A percentile compares a stretch with the other conserved stretches of the same genome.
phyloP scores from a whole-genome alignment of 2,329 filamentous ascomycete species.

The Xylariaceae sp. region DNA sequence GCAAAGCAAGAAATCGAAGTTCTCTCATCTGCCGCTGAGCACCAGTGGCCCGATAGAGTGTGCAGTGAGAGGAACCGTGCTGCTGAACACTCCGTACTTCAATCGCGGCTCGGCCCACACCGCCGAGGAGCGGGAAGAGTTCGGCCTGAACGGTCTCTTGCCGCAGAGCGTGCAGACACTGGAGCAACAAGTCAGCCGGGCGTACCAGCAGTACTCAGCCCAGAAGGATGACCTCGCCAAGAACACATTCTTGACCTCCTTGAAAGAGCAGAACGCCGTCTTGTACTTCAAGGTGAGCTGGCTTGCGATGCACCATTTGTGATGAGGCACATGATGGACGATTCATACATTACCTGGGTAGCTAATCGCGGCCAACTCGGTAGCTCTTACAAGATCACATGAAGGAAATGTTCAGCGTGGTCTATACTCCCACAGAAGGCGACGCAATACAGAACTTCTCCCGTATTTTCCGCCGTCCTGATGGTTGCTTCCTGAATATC shows the following conservation, averaged over 20 bases:
- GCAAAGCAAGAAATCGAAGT: slow-evolving; percentile 31
- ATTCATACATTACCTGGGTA: not conserved
- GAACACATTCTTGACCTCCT: slow-evolving; percentile 80
- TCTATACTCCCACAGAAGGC: slow-evolving; percentile 86
- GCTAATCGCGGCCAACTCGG: too few species aligned
- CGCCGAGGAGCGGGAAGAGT: slow-evolving; percentile 59
- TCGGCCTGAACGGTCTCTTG: slow-evolving; percentile 67
- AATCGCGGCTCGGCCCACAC: slow-evolving; percentile 84
- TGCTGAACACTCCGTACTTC: slow-evolving; percentile 62
- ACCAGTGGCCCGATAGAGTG: slow-evolving; percentile 45
- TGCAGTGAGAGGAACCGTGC: slow-evolving; percentile 43
- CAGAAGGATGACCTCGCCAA: slow-evolving; percentile 64
- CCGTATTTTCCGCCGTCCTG: slow-evolving; percentile 66
- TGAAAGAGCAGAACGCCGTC: slow-evolving; percentile 82
- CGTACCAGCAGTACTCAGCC: slow-evolving; percentile 72
- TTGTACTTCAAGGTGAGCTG: slow-evolving; percentile 64
- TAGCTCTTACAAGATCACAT: slow-evolving; percentile 71
- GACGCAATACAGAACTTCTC: slow-evolving; percentile 86
- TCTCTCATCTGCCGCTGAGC: slow-evolving; percentile 42
- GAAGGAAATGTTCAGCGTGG: slow-evolving; percentile 83
- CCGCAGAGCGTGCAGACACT: slow-evolving; percentile 68
- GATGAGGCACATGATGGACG: too few species aligned
- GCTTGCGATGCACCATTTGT: not conserved
- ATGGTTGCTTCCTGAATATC: slow-evolving; percentile 78
- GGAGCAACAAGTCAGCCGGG: slow-evolving; percentile 69